phyloP scores from a whole-genome alignment of 768 basidiomycete species.

The Antrodiella citrinella region DNA sequence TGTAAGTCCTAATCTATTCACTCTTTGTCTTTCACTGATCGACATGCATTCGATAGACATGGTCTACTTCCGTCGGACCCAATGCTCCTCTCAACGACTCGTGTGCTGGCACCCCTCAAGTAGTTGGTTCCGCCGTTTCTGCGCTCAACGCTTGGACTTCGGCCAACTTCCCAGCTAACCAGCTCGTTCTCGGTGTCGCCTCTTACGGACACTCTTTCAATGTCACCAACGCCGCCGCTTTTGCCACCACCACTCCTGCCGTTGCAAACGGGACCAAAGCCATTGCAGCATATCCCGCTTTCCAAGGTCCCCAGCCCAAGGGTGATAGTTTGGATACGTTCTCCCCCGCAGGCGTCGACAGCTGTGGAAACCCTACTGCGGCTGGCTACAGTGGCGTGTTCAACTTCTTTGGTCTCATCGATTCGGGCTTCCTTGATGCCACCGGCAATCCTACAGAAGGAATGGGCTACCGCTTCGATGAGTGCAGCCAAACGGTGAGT shows the following conservation, averaged over 20 bases:
- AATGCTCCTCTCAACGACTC: conserved; percentile 80
- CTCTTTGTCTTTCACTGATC: neutral
- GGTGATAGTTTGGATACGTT: conserved; percentile 30
- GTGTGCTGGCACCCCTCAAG: conserved; percentile 48
- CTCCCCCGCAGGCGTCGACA: conserved; percentile 20
- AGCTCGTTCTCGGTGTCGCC: conserved; percentile 82
- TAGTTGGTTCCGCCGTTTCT: conserved; percentile 69
- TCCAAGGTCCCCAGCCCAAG: conserved; percentile 32
- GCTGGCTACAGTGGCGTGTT: conserved; percentile 42
- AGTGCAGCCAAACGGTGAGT: conserved; percentile 25
- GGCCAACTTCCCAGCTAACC: conserved; percentile 68
- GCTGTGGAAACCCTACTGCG: conserved; percentile 27
- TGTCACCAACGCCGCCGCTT: conserved; percentile 29
- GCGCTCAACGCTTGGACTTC: conserved; percentile 68
- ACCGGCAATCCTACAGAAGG: conserved; percentile 34
- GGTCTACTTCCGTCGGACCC: conserved; percentile 57
- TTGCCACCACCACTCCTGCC: conserved; percentile 20
- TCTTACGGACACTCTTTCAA: conserved; percentile 73
- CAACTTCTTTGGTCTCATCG: conserved; percentile 54
- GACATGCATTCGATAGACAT: too few relatives aligned
- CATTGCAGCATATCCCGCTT: conserved; percentile 42
- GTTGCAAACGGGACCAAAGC: conserved; percentile 14
- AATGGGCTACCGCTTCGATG: conserved; percentile 34
- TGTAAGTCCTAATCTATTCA: neutral
- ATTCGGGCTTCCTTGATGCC: conserved; percentile 43